These are phyloP conservation scores for Cercophora scortea DNA, from an alignment of 495 filamentous ascomycete species.

Conservation along the genomic window DNA sequence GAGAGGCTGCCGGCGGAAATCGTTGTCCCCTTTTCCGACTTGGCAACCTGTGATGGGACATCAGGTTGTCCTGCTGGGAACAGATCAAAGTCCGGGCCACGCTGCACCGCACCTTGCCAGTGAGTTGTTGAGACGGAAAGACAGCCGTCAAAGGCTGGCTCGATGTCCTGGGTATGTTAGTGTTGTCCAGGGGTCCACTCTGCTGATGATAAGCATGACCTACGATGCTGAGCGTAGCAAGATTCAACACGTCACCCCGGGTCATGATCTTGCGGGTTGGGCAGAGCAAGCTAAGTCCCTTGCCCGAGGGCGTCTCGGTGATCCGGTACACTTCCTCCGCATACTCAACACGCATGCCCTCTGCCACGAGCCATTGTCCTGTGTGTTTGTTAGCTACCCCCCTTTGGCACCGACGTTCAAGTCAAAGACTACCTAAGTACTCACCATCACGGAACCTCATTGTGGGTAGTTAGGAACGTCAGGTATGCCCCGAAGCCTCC, in stretches of 20 bases:
- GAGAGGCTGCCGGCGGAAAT: slow-evolving; percentile 49
- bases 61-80: slow-evolving; percentile 44
- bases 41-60: slow-evolving; percentile 38
- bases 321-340: slow-evolving; percentile 46
- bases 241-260: slow-evolving; percentile 53
- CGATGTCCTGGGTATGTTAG: slow-evolving; percentile 33
- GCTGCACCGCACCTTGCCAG: slow-evolving; percentile 50
- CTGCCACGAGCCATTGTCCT: slow-evolving; percentile 37
- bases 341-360: slow-evolving; percentile 43
- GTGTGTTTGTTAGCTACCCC: neutral
- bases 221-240: slow-evolving; percentile 40
- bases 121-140: slow-evolving; percentile 58
- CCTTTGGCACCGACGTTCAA: no score
- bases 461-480: neutral
- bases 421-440: neutral
- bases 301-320: slow-evolving; percentile 24
- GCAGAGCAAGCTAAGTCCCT: slow-evolving; percentile 39
- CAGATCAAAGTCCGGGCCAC: slow-evolving; percentile 57
- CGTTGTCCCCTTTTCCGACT: slow-evolving; percentile 40
- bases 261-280: slow-evolving; percentile 37
- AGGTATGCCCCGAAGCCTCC: no score
- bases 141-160: slow-evolving; percentile 50
- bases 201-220: neutral
- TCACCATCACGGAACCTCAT: slow-evolving; percentile 13
- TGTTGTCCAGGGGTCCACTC: neutral